Evolutionary conservation across 352 stramenopile species (phyloP), one percentile per base, ranked within the genome.

Genomic region (Thalassiosira livingstoniorum): DNA sequence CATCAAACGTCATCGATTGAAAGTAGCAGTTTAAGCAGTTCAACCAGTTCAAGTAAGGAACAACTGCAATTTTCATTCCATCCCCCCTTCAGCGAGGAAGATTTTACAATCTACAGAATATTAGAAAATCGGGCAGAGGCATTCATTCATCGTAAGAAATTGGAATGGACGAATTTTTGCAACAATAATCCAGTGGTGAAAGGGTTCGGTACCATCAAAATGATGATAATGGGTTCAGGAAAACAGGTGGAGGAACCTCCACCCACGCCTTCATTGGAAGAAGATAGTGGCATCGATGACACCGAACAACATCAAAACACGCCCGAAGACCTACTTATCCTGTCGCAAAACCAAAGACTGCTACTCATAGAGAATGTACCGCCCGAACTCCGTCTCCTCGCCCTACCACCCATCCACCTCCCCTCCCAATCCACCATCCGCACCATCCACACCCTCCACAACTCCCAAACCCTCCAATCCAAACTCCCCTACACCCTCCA

Each of bases 101-200:
- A 87, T 73, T 82, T 82, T 37, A 83, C 69, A 31, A 27, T 85
- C 29, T 87, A 87, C 73, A 58, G 75, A 54, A 69, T 81, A 11
- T 34, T 84, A 10, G 81, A 87, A 65, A 87, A 79, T 45, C 34
- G 62, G 32, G 55, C 72, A 18, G 76, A 76, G 42, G 32, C 25
- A 39, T 79, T 78, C 34, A 37, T 87, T 5, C 72, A 82, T 57
- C 32, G 10, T 18, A 55, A 62, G 34, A 70, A 75, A 61, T 63
- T 69, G n/a, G 31, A 32, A 1, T 71, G 42, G 45, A 73, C 54
- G 35, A 31, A 27, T 21, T 65, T 60, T 53, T 29, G 67, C 0
- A 42, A 55, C n/a, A 39, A 29, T 39, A 71, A 60, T 53, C 13
- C 21, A 13, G 31, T 70, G 60, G 53, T 47, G 47, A 43, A 47